phyloP scores from a whole-genome alignment of 352 stramenopile species.

The Phytophthora boehmeriae region DNA sequence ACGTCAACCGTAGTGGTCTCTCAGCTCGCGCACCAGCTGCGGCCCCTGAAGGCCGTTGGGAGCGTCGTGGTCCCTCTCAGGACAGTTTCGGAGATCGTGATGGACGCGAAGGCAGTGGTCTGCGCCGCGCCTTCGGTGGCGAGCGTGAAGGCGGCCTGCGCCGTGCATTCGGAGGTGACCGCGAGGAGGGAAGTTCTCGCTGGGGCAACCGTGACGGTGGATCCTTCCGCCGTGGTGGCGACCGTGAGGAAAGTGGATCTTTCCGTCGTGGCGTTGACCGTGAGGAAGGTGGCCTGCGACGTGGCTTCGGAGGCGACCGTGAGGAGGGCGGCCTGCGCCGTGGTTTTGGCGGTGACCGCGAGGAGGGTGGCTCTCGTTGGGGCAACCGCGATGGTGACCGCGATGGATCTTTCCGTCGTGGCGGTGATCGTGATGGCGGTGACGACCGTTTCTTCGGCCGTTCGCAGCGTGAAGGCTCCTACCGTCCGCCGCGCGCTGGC shows the following conservation, averaged over 20 bases:
- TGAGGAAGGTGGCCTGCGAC: slow-evolving; percentile 25
- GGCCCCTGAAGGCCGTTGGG: slow-evolving; percentile 64
- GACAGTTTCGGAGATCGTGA: slow-evolving; percentile 36
- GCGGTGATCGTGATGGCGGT: slow-evolving; percentile 34
- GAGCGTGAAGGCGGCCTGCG: slow-evolving; percentile 43
- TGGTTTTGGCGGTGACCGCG: slow-evolving; percentile 26
- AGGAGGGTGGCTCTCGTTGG: slow-evolving; percentile 18
- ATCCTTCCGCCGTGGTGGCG: slow-evolving; percentile 1
- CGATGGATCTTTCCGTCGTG: slow-evolving; percentile 23
- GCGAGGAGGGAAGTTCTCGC: slow-evolving; percentile 39
- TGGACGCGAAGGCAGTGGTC: slow-evolving; percentile 31
- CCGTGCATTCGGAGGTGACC: slow-evolving; percentile 44
- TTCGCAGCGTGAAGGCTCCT: slow-evolving; percentile 52
- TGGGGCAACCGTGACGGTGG: slow-evolving; percentile 15
- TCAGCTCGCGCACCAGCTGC: slow-evolving; percentile 39
- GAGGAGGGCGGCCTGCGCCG: slow-evolving; percentile 27
- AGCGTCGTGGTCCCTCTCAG: slow-evolving; percentile 51
- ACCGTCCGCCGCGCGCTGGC: slow-evolving; percentile 52
- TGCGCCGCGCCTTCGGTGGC: slow-evolving; percentile 30
- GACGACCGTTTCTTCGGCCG: slow-evolving; percentile 61
- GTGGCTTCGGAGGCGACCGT: slow-evolving; percentile 34
- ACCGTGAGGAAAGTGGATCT: slow-evolving; percentile 22
- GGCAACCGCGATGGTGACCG: slow-evolving; percentile 10
- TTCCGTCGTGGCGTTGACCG: slow-evolving; percentile 36
- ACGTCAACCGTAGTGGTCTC: slow-evolving; percentile 45